phyloP scores from a whole-genome alignment of 23 red algal genomes.

The Gracilariopsis chorda region DNA sequence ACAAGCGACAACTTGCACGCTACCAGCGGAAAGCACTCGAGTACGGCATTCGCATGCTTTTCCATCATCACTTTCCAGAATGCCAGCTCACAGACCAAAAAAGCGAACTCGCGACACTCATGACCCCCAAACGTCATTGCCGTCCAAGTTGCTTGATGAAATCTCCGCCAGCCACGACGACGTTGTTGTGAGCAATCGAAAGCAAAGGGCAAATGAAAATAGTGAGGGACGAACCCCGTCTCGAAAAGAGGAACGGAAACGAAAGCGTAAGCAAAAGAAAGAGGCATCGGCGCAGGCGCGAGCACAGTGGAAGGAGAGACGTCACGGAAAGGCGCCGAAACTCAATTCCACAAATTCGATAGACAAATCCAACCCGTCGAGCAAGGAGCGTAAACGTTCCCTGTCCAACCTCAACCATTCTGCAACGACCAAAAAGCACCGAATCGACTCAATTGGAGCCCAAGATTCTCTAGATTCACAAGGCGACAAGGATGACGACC shows the following conservation, averaged over 20 bases:
- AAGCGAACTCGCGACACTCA: slow-evolving; percentile 45
- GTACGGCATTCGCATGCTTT: neutral
- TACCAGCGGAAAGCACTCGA: too few species aligned
- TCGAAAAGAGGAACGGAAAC: slow-evolving; percentile 23
- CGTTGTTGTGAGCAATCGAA: too few species aligned
- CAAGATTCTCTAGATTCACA: neutral
- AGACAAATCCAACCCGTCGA: neutral
- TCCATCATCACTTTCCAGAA: neutral
- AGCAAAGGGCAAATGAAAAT: neutral
- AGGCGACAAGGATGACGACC: neutral
- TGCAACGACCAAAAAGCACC: neutral
- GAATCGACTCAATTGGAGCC: neutral
- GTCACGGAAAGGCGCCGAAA: neutral
- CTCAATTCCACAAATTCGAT: neutral
- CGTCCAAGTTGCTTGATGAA: slow-evolving; percentile 29
- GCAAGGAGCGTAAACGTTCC: neutral
- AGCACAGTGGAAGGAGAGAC: neutral
- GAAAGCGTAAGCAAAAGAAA: neutral
- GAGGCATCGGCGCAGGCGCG: neutral
- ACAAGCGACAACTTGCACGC: too few species aligned
- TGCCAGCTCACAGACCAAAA: neutral
- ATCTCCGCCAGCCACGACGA: neutral
- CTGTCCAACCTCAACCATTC: neutral
- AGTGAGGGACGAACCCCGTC: neutral
- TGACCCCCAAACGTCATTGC: slow-evolving; percentile 28